phyloP scores from a whole-genome alignment of 179 eudicot species.

The Silene vulgaris region DNA sequence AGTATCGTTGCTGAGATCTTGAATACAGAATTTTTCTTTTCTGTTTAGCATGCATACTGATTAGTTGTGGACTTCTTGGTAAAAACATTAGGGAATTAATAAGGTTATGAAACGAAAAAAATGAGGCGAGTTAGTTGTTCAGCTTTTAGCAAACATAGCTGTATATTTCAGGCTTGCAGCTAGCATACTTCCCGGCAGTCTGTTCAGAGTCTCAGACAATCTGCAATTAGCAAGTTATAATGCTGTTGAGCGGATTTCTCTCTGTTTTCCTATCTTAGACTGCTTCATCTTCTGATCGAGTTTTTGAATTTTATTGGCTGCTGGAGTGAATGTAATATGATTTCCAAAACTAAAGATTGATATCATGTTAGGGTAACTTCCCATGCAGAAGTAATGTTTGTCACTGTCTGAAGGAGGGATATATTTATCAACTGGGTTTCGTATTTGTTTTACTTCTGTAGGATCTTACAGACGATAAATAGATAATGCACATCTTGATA shows the following conservation, averaged over 20 bases:
- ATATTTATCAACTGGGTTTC: not conserved
- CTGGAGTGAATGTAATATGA: not conserved
- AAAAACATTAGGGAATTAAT: not conserved
- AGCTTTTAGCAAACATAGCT: not conserved
- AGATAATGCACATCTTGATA: constrained; percentile 9
- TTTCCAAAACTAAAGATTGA: not conserved
- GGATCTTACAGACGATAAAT: not conserved
- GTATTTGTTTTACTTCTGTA: not conserved
- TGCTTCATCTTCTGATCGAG: not conserved
- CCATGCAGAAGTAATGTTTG: not conserved
- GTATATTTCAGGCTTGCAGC: constrained; percentile 8
- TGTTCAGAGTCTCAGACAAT: not conserved
- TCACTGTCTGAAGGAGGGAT: not conserved
- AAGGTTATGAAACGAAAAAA: not conserved
- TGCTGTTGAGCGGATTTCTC: not conserved
- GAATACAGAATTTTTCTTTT: not conserved
- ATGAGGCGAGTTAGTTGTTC: not conserved
- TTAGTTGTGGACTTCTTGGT: constrained; percentile 7
- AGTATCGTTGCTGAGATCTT: not conserved
- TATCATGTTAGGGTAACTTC: constrained; percentile 1
- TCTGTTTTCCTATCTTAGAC: not conserved
- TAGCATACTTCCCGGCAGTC: not conserved
- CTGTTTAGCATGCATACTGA: not conserved
- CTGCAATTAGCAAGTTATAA: not conserved
- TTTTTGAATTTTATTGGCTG: not conserved